Evolutionary conservation across 2,329 filamentous ascomycete genomes (phyloP), one percentile per base, ranked within the genome.

Genomic region (Penicillium sp.): DNA sequence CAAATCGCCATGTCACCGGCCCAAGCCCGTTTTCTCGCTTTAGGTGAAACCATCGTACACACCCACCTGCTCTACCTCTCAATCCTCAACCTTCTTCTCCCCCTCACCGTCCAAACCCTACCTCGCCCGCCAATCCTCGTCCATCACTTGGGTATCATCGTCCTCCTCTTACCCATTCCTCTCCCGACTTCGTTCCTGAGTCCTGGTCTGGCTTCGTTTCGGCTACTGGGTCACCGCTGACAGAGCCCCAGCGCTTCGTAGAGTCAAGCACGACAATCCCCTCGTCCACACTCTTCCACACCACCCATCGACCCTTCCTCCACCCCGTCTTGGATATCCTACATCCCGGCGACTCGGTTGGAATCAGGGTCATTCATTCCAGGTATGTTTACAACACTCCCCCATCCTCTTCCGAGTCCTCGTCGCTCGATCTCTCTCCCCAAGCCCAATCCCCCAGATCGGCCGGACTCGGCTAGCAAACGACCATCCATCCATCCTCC

Each of bases 31-130:
- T 75, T 75, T 74, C 73, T 76, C 75, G 73, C 74, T 74, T 76
- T 73, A 75, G 73, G 76, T 78, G 76, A 78, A 78, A 78, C 76
- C 75, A 68, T 74, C 73, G 69, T 70, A 73, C 70, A 64, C 72
- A 75, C 71, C 71, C 70, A 73, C 72, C 72, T 69, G 56, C 62
- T 63, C 69, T 40, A 24, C 24, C 13, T 22, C 30, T 54, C 53
- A 55, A 42, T 26, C 37, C 8, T 44, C 38, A 55, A 55, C 38
- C 30, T 33, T 55, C 53, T 40, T 64, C 62, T 58, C 64, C 56
- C 66, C 56, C 53, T 61, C 64, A 57, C 57, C 68, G 65, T 58
- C 62, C 61, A n/a, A 19, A 17, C 58, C 56, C 57, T 64, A 56
- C 60, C 59, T 26, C 60, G 33, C 50, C 44, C 35, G 42, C 53